Evolutionary conservation across 768 basidiomycete species (phyloP).

Genomic region (Boletus coccyginus): DNA sequence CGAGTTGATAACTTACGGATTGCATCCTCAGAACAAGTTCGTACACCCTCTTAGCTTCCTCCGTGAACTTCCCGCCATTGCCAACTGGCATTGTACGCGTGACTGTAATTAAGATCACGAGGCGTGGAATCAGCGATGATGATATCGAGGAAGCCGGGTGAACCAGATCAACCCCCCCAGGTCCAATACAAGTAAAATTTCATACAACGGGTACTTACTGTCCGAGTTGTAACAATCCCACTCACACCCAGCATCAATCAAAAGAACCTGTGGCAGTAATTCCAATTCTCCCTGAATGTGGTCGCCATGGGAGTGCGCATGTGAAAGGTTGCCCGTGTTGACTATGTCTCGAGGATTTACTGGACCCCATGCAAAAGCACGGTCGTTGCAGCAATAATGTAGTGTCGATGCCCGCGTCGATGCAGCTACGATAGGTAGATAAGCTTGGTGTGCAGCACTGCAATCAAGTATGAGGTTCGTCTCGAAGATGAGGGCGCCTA

Average conservation of each 20-base stretch:
- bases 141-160: background rate
- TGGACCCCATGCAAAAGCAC: conserved; percentile 83
- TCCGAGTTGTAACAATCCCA: conserved; percentile 69
- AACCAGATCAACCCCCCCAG: background rate
- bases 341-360: conserved; percentile 51
- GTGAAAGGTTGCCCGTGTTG: conserved; percentile 48
- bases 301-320: conserved; percentile 27
- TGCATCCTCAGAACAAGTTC: conserved; percentile 91
- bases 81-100: conserved; percentile 91
- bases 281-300: conserved; percentile 32
- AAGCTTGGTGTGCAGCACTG: conserved; percentile 84
- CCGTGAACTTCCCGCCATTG: conserved; percentile 86
- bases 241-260: conserved; percentile 96
- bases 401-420: conserved; percentile 84
- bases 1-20: conserved; percentile 41
- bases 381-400: conserved; percentile 94
- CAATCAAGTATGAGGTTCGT: background rate
- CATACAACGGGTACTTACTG: conserved; percentile 35
- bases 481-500: background rate
- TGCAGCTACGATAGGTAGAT: conserved; percentile 89
- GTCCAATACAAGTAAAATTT: background rate
- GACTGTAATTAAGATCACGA: conserved; percentile 47
- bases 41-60: conserved; percentile 80
- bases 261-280: conserved; percentile 66
- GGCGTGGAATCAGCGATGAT: background rate